Conservation (phyloP, 2,329 filamentous ascomycete genomes). For the Pseudogymnoascus sp. region DNA sequence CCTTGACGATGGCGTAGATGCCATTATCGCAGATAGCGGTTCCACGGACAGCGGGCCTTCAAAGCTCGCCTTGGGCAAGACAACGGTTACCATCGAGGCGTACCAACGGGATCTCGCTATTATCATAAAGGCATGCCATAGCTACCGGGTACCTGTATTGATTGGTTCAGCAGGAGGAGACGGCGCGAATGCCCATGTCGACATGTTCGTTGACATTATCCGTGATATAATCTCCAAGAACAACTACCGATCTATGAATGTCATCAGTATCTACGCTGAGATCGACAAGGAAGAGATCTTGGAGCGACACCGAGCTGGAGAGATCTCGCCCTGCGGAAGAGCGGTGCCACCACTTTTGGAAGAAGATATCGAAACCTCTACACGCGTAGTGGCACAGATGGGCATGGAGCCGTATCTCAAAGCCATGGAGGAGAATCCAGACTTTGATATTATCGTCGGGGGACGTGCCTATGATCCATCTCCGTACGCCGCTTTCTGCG, state of each 20-base stretch:
- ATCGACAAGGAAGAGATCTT: slow-evolving; percentile 30
- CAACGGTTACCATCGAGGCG: slow-evolving; percentile 32
- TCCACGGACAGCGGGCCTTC: slow-evolving; percentile 32
- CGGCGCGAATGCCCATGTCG: slow-evolving; percentile 37
- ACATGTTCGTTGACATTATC: slow-evolving; percentile 33
- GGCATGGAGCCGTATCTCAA: slow-evolving; percentile 32
- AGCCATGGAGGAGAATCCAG: slow-evolving; percentile 30
- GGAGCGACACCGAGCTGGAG: slow-evolving; percentile 24
- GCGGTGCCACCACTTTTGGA: slow-evolving; percentile 33
- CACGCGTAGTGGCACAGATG: slow-evolving; percentile 37
- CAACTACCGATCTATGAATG: slow-evolving; percentile 11
- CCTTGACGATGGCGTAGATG: slow-evolving; percentile 23
- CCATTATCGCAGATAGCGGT: slow-evolving; percentile 29
- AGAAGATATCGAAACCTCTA: slow-evolving; percentile 31
- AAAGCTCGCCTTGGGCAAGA: slow-evolving; percentile 35
- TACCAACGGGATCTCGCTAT: slow-evolving; percentile 37
- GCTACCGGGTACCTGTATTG: slow-evolving; percentile 32
- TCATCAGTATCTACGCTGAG: slow-evolving; percentile 33
- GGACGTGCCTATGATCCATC: slow-evolving; percentile 33
- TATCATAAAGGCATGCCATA: slow-evolving; percentile 29
- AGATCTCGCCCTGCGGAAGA: slow-evolving; percentile 31
- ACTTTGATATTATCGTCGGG: slow-evolving; percentile 33
- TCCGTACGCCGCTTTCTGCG: slow-evolving; percentile 32
- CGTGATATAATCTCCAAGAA: slow-evolving; percentile 22
- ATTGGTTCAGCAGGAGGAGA: slow-evolving; percentile 40